Percentiles rank a stretch among this genome's conserved stretches.
phyloP scores from a whole-genome alignment of 805 yeast genomes.

The Hanseniaspora pseudoguilliermondii region DNA sequence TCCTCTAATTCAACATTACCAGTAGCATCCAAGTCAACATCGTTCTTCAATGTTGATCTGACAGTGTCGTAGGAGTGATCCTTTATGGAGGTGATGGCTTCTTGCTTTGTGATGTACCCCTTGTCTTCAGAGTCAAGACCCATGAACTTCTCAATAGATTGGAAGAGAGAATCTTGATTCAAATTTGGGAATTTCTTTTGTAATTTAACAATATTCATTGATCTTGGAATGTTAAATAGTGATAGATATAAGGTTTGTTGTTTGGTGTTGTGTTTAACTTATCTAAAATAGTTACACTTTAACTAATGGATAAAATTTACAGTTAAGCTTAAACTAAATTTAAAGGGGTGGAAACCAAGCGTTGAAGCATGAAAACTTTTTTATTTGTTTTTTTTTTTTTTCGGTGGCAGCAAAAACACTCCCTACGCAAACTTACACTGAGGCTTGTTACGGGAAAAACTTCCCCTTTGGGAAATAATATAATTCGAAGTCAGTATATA shows the following conservation, averaged over 20 bases:
- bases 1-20: constrained; percentile 96
- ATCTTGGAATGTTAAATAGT: not conserved
- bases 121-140: constrained; percentile 76
- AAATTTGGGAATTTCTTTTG: constrained; percentile 76
- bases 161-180: constrained; percentile 75
- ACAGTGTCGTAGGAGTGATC: constrained; percentile 80
- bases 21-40: constrained; percentile 85
- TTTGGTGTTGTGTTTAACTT: not conserved
- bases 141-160: constrained; percentile 75
- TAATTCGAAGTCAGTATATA: too few species aligned
- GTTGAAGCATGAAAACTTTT: too few species aligned
- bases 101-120: constrained; percentile 89
- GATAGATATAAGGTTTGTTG: not conserved
- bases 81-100: constrained; percentile 69
- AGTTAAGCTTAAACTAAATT: too few species aligned
- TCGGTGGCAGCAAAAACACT: too few species aligned
- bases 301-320: too few species aligned
- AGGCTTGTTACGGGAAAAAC: too few species aligned
- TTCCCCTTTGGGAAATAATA: too few species aligned
- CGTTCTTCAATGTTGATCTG: constrained; percentile 72
- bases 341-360: too few species aligned
- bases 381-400: too few species aligned
- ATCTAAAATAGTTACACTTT: too few species aligned
- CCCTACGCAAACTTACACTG: too few species aligned
- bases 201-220: constrained; percentile 49